Conservation (phyloP, 345 rosid genomes). For the Theobroma cacao region DNA sequence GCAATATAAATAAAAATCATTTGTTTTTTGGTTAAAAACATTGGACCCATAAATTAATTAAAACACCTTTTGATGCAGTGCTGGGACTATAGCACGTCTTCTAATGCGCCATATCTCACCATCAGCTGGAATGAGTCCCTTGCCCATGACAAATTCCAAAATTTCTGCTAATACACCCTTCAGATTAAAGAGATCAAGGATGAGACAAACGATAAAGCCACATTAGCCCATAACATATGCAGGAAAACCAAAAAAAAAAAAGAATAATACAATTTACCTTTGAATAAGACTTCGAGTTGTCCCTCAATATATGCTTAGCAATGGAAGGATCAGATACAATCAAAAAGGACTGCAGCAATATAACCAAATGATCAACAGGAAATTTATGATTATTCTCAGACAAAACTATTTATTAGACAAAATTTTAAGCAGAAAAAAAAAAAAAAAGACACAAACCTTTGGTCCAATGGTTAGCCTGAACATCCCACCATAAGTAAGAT, state of each 20-base stretch:
- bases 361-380: conserved; percentile 10
- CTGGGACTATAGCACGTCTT: conserved; percentile 92
- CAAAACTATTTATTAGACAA: background rate
- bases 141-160: conserved; percentile 97
- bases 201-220: conserved; percentile 3
- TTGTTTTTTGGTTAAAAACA: background rate
- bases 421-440: background rate
- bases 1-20: background rate
- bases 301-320: conserved; percentile 80
- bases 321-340: conserved; percentile 94
- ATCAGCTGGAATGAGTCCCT: conserved; percentile 95
- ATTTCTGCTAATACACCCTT: conserved; percentile 95
- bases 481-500: conserved; percentile 90
- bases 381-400: background rate
- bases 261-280: conserved; percentile 48
- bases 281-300: conserved; percentile 84
- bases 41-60: background rate
- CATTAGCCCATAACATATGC: background rate
- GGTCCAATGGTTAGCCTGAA: conserved; percentile 93
- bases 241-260: background rate
- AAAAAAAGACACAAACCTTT: conserved; percentile 52
- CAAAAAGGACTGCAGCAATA: conserved; percentile 69
- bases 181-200: conserved; percentile 24
- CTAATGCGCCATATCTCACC: conserved; percentile 94
- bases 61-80: conserved; percentile 82